Base-by-base conservation (phyloP, 371 early-diverging fungal genomes). In the Mucor irregularis region DNA sequence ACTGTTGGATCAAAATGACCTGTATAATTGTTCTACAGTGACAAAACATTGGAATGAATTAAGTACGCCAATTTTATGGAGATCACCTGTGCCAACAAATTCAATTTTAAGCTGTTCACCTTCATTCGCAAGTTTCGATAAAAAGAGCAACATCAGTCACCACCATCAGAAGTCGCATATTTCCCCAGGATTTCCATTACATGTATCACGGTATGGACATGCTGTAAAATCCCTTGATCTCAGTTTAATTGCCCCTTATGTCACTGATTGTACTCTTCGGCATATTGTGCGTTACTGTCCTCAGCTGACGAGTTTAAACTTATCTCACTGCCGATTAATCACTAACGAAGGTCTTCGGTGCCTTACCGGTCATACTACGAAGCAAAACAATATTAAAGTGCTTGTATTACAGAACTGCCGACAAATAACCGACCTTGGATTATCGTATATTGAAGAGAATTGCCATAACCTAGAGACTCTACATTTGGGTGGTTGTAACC, bases 61-160 rank as follows among this genome's bases (percentile, higher is more conserved):
- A 30, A 55, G 53, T 33, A 67, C 64, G n/a, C 72, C 72, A 10
- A 59, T 71, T 42, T 38, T 75, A 24, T 75, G 75, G 75, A 66
- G 37, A 53, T 62, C 63, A n/a, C 63, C 68, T 31, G 26, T 51
- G 25, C 69, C 66, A 24, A 54, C 28, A 14, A 29, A 53, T 4
- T 58, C 60, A 13, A 53, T 65, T 33, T 29, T 70, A 7, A 61
- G 62, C 22, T 68, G 65, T 22, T 33, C 59, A 35, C 56, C 62
- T 30, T 49, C 51, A 8, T 64, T 61, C 28, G 42, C 35, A n/a
- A 16, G 28, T 1, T 39, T 56, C 10, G 46, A 49, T 21, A 56
- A 29, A 25, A 49, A 47, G 13, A 29, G 45, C 39, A 56, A 44
- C 17, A 44, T 43, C 50, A 52, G 26, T 26, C 59, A 53, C 34